Evolutionary conservation across 2,329 filamentous ascomycete genomes (phyloP).

Genomic region (Domatiomyces catenatus): DNA sequence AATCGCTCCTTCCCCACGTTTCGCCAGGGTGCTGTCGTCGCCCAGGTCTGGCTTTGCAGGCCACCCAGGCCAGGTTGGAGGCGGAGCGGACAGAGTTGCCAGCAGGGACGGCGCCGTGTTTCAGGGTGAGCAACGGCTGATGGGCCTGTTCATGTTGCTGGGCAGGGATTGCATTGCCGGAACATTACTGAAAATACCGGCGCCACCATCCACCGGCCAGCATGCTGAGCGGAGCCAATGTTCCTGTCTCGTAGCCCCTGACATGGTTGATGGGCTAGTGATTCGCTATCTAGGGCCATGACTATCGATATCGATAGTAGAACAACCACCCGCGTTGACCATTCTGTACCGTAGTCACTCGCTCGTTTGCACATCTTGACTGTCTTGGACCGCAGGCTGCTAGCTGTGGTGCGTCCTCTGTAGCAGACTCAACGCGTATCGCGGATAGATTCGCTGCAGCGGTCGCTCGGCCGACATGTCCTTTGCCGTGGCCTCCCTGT

Average conservation of each 20-base stretch:
- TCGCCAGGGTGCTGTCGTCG: not conserved
- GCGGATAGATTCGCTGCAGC: not conserved
- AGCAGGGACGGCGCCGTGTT: not conserved
- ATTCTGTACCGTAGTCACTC: not conserved
- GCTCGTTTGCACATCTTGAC: not conserved
- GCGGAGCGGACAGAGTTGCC: not conserved
- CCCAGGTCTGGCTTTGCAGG: not conserved
- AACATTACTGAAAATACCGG: not conserved
- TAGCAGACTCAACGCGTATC: not conserved
- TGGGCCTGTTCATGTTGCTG: not conserved
- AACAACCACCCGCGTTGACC: not conserved
- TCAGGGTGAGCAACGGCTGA: not conserved
- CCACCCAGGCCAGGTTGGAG: not conserved
- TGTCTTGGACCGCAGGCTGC: not conserved
- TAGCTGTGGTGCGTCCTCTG: not conserved
- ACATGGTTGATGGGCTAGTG: not conserved
- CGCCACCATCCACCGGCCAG: not conserved
- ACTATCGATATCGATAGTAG: not conserved
- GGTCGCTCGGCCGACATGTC: slow-evolving; percentile 28
- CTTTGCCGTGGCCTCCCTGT: slow-evolving; percentile 45
- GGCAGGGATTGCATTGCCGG: not conserved
- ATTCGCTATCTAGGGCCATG: not conserved
- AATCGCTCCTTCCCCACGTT: not conserved
- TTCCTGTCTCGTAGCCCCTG: not conserved
- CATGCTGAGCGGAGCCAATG: not conserved